phyloP scores from a whole-genome alignment of 306 rosid genomes.

The Luffa aegyptiaca region DNA sequence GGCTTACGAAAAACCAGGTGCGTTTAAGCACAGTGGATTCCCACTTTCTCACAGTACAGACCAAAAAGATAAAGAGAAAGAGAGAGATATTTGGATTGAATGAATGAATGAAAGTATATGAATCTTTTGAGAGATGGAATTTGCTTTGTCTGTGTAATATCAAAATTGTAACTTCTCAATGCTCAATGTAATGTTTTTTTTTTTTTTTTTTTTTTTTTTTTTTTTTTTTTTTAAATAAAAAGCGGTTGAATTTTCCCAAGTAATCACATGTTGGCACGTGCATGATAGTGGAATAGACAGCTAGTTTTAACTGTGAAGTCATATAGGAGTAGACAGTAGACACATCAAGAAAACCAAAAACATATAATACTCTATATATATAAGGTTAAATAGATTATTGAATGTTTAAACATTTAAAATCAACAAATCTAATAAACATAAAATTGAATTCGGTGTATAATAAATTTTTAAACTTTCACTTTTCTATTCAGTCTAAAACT shows the following conservation, averaged over 20 bases:
- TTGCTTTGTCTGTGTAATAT: not conserved
- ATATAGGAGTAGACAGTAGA: not conserved
- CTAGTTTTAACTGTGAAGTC: constrained; percentile 4
- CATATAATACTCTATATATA: not conserved
- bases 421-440: too few species aligned
- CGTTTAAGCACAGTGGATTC: not conserved
- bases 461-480: too few species aligned
- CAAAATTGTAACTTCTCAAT: not conserved
- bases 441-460: too few species aligned
- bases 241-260: not conserved
- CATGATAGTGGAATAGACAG: not conserved
- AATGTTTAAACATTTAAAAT: too few species aligned
- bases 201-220: not conserved
- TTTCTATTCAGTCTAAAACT: too few species aligned
- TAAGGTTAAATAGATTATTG: too few species aligned
- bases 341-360: not conserved
- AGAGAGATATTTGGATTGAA: not conserved
- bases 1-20: not conserved
- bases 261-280: constrained; percentile 3
- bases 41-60: not conserved
- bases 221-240: not conserved
- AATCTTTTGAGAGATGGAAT: not conserved
- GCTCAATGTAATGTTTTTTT: not conserved
- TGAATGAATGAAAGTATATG: not conserved
- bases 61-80: not conserved